Evolutionary conservation across 179 eudicot genomes (phyloP), one percentile per base, ranked within the genome.

Genomic region (Camellia oleifera): DNA sequence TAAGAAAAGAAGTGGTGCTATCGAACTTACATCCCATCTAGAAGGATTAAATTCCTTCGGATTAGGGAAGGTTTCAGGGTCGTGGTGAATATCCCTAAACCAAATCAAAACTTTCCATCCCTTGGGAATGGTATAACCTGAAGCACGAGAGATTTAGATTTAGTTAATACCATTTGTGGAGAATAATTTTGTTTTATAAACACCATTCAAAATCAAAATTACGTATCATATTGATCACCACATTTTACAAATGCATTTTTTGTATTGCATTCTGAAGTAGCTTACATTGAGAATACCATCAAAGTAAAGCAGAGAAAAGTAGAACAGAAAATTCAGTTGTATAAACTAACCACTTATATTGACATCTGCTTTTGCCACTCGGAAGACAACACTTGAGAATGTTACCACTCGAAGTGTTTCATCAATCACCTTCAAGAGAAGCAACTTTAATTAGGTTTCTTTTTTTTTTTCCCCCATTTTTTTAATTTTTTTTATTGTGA

Each of bases 21-120:
- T 54, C 1, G 5, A 67, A 91, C 98, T 92, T 85, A 94, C 97
- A 84, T 91, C 89, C 98, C 98, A 94, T 89, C 98, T 87, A 0
- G 87, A 86, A 48, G 98, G 98, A 76, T 93, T 72, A 80, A 93
- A 94, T 79, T 83, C 80, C 74, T 74, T 73, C 4, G 98, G 94
- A 0, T 89, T 85, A 46, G 88, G 87, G 83, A 91, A 94, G 42
- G 72, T 82, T 80, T 90, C 88, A 4, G 93, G 86, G 72, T 93
- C 93, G 17, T 77, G 72, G 80, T 94, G 98, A 84, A 91, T 82
- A 40, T 80, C 75, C 63, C 98, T 83, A 74, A 91, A 93, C 98
- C 98, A 94, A 7, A 84, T 82, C 87, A 93, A 76, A 65, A 87
- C 94, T 78, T 82, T 93, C 98, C 97, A 94, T 53, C 98, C 98